Evolutionary conservation across 2,329 filamentous ascomycete genomes (phyloP).

Genomic region (Fusarium veterinarium): DNA sequence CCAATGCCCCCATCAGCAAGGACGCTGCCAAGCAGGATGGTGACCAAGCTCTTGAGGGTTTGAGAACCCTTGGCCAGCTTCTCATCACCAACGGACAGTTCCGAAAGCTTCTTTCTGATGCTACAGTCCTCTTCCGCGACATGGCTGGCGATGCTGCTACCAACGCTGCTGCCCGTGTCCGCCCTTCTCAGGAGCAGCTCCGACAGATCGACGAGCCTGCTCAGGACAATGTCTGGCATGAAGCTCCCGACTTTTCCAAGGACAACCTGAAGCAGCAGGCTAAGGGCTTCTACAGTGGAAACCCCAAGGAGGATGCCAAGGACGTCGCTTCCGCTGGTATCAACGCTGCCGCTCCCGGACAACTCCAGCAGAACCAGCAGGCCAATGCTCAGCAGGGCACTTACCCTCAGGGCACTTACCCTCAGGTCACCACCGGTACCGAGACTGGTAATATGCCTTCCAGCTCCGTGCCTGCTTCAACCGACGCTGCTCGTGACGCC

Average conservation of each 20-base stretch:
- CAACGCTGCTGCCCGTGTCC: slow-evolving; percentile 79
- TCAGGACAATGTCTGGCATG: slow-evolving; percentile 93
- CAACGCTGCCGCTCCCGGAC: slow-evolving; percentile 62
- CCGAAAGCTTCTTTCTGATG: slow-evolving; percentile 81
- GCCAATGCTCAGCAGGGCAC: slow-evolving; percentile 5
- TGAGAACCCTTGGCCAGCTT: slow-evolving; percentile 88
- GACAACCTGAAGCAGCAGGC: slow-evolving; percentile 76
- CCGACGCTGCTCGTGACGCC: slow-evolving; percentile 19
- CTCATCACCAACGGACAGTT: slow-evolving; percentile 97
- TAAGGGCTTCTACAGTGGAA: slow-evolving; percentile 69
- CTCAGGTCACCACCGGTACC: slow-evolving; percentile 60
- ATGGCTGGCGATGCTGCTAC: slow-evolving; percentile 90
- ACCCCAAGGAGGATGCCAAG: slow-evolving; percentile 67
- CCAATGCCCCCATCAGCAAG: slow-evolving; percentile 77
- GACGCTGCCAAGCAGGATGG: slow-evolving; percentile 84
- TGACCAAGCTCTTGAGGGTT: slow-evolving; percentile 82
- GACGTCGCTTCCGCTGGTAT: slow-evolving; percentile 69
- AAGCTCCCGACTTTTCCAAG: slow-evolving; percentile 80
- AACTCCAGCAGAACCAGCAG: slow-evolving; percentile 43
- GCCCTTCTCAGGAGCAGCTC: slow-evolving; percentile 82
- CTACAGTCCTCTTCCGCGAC: slow-evolving; percentile 82
- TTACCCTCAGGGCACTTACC: slow-evolving; percentile 53
- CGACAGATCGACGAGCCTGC: slow-evolving; percentile 84
- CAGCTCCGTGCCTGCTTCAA: not conserved
- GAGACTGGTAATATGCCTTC: slow-evolving; percentile 6